phyloP scores from a whole-genome alignment of 768 basidiomycete species.

The Lactarius trivialis region DNA sequence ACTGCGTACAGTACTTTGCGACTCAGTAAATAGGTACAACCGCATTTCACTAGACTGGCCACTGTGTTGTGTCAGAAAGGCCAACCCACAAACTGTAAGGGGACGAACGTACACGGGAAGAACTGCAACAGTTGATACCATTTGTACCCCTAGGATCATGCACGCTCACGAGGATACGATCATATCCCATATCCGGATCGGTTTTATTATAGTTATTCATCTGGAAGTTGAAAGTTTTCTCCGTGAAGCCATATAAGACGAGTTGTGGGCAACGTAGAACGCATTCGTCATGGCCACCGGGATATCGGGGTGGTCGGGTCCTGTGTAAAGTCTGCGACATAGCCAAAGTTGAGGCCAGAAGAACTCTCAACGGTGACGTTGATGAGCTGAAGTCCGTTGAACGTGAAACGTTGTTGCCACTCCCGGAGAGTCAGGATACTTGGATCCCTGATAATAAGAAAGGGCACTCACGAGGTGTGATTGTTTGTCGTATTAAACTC shows the following conservation, averaged over 20 bases:
- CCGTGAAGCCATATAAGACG: slow-evolving; percentile 53
- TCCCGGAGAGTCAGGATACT: background rate
- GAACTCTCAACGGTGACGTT: slow-evolving; percentile 35
- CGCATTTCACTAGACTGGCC: slow-evolving; percentile 40
- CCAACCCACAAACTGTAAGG: background rate
- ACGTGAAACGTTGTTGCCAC: slow-evolving; percentile 36
- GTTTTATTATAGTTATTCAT: slow-evolving; percentile 38
- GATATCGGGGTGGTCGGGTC: slow-evolving; percentile 36
- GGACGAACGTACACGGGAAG: slow-evolving; percentile 36
- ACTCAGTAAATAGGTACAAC: slow-evolving; percentile 34
- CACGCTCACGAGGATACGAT: slow-evolving; percentile 46
- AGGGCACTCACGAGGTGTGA: slow-evolving; percentile 23
- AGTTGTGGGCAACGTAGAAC: slow-evolving; percentile 44
- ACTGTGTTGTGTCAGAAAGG: slow-evolving; percentile 8
- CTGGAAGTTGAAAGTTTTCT: slow-evolving; percentile 55
- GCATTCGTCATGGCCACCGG: slow-evolving; percentile 49
- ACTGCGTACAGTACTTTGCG: too few relatives aligned
- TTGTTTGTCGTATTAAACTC: slow-evolving; percentile 29
- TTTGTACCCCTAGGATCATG: slow-evolving; percentile 41
- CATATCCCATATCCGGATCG: slow-evolving; percentile 34
- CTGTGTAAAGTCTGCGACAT: slow-evolving; percentile 30
- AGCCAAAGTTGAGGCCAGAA: slow-evolving; percentile 36
- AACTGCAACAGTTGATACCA: slow-evolving; percentile 39
- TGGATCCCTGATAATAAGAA: background rate
- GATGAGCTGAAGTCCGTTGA: slow-evolving; percentile 24